Evolutionary conservation across 2,329 filamentous ascomycete species (phyloP), one percentile per base, ranked within the genome.

Genomic region (Triangularia setosa): DNA sequence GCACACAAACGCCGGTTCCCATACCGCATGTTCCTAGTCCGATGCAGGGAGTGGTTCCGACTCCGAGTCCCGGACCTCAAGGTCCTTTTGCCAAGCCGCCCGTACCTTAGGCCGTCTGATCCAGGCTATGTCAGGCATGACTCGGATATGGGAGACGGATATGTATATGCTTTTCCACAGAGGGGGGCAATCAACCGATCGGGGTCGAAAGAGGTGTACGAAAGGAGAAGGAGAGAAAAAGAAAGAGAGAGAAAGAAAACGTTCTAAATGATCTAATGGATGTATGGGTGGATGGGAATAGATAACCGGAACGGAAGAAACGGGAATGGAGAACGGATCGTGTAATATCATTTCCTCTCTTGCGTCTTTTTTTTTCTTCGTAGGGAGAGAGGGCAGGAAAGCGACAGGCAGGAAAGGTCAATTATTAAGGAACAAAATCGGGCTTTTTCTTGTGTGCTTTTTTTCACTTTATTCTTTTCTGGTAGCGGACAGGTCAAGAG

Each of bases 21-120:
- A 9, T 60, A 28, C 58, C 58, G 35, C 58, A 60, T n/a, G 25
- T 55, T 16, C 57, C 57, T 2, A 59, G 57, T 21, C 57, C 57
- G 9, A 21, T 59, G 57, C 57, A 59, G 57, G 57, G 57, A 14
- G 57, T 44, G n/a, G 40, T 48, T 18, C 40, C 40, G 3, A 48
- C 40, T 6, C 40, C 18, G 40, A 48, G 40, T 21, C 40, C 40
- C 40, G 40, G 40, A 21, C 40, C 40, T 21, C 40, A 48, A 9
- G 40, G 40, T 4, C 40, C 40, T 21, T 48, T 48, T 48, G 40
- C 21, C 40, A 48, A 48, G n/a, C 40, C 40, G 40, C 3, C 40
- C 4, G 8, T 21, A 9, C 40, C 40, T 48, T 48, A 21, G n/a
- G n/a, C n/a, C n/a, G n/a, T n/a, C n/a, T n/a, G n/a, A n/a, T n/a